Conservation (phyloP, 352 stramenopile genomes). For the Globisporangium cylindrosporum region DNA sequence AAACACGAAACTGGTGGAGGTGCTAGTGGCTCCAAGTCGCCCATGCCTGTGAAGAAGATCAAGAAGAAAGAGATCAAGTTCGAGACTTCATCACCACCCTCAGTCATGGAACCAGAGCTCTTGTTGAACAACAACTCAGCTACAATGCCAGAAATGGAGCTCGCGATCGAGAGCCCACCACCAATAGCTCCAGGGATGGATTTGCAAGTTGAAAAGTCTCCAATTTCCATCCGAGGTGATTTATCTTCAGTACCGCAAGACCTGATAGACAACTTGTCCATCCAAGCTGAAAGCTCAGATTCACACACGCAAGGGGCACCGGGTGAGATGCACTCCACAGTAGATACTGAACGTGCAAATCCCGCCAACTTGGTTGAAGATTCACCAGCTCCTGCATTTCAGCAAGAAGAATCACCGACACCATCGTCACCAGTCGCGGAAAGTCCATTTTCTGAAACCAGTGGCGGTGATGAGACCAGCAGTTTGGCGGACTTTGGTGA, state of each 20-base stretch:
- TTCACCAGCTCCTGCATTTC: neutral
- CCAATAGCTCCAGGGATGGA: neutral
- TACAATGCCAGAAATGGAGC: neutral
- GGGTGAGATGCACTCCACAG: neutral
- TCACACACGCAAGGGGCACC: neutral
- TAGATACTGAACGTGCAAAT: neutral
- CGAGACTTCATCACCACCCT: neutral
- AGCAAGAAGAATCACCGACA: neutral
- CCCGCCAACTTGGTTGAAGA: neutral
- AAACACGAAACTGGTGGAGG: neutral
- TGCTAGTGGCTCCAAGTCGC: neutral
- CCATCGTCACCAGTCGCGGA: neutral
- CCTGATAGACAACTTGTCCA: neutral
- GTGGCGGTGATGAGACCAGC: neutral
- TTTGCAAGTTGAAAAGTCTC: neutral
- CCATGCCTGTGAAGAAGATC: conserved; percentile 8
- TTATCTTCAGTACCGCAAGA: neutral
- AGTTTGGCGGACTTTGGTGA: neutral
- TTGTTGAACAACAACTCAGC: neutral
- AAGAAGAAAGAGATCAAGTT: conserved; percentile 15
- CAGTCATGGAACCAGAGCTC: neutral
- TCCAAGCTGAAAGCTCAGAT: neutral
- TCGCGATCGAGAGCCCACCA: neutral
- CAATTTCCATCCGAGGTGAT: neutral
- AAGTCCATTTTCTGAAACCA: neutral